Percentiles rank a stretch among this genome's conserved stretches.
phyloP scores from a whole-genome alignment of 768 basidiomycete species.

The Cyathus striatus region DNA sequence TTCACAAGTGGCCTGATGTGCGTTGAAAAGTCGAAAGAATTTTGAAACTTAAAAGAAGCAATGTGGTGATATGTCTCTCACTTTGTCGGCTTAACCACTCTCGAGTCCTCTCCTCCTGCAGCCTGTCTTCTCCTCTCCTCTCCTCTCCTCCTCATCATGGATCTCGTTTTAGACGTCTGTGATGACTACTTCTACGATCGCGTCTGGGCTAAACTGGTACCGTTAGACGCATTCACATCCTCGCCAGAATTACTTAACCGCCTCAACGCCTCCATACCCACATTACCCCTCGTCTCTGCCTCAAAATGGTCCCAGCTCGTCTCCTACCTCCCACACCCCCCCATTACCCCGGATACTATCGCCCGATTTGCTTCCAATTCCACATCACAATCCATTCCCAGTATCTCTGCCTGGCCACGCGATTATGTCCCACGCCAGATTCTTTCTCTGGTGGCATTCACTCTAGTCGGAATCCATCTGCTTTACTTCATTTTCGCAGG shows the following conservation, averaged over 20 bases:
- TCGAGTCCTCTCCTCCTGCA: not conserved
- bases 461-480: slow-evolving; percentile 73
- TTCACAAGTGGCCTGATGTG: slow-evolving; percentile 35
- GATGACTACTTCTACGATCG: slow-evolving; percentile 77
- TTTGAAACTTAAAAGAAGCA: slow-evolving; percentile 18
- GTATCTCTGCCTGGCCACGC: slow-evolving; percentile 77
- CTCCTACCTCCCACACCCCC: slow-evolving; percentile 53
- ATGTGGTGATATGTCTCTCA: too few relatives aligned
- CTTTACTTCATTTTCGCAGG: slow-evolving; percentile 90
- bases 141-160: slow-evolving; percentile 48
- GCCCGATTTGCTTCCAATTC: slow-evolving; percentile 14
- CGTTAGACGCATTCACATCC: slow-evolving; percentile 43
- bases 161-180: slow-evolving; percentile 66
- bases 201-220: slow-evolving; percentile 73
- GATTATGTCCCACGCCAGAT: slow-evolving; percentile 79
- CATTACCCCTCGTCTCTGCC: slow-evolving; percentile 24
- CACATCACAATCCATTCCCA: slow-evolving; percentile 20
- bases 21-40: slow-evolving; percentile 12
- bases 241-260: slow-evolving; percentile 21
- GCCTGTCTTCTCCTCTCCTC: not conserved
- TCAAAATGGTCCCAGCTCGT: slow-evolving; percentile 52
- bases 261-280: slow-evolving; percentile 29
- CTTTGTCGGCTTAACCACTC: not conserved
- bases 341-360: slow-evolving; percentile 32
- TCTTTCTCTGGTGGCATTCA: slow-evolving; percentile 65